These are phyloP conservation scores for Amaranthus cruentus DNA, from an alignment of 148 eudicot genomes.

Conservation along the genomic window DNA sequence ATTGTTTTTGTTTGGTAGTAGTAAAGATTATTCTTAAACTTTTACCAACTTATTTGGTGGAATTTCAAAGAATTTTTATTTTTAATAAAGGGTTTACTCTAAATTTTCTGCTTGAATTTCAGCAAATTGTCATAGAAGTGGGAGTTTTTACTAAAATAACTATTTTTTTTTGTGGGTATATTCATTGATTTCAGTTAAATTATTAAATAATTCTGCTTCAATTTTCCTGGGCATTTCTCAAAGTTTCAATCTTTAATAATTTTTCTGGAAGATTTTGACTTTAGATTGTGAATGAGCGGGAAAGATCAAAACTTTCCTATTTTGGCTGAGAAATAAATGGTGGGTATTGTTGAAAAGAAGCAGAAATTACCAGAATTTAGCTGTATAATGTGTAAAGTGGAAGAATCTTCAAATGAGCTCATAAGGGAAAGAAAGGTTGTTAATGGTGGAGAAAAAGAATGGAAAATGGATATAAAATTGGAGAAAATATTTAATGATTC, in stretches of 20 bases:
- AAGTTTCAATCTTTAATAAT: not conserved
- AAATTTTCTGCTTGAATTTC: not conserved
- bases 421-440: conserved; percentile 15
- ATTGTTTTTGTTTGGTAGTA: not conserved
- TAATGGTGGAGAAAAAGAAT: conserved; percentile 8
- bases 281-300: conserved; percentile 14
- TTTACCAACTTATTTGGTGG: conserved; percentile 4
- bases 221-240: conserved; percentile 8
- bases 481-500: conserved; percentile 26
- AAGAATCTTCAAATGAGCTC: conserved; percentile 22
- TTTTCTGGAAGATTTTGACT: not conserved
- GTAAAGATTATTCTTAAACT: not conserved
- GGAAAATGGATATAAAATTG: conserved; percentile 39
- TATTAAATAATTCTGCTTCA: conserved; percentile 8
- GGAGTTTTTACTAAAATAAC: not conserved
- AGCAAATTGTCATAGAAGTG: not conserved
- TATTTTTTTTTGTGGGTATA: not conserved
- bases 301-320: conserved; percentile 20
- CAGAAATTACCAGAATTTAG: conserved; percentile 11
- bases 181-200: not conserved
- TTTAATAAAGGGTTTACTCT: not conserved
- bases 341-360: conserved; percentile 19
- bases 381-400: conserved; percentile 45
- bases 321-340: conserved; percentile 13
- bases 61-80: not conserved